phyloP scores from a whole-genome alignment of 2,329 filamentous ascomycete genomes.

The Atkinsonella texensis region DNA sequence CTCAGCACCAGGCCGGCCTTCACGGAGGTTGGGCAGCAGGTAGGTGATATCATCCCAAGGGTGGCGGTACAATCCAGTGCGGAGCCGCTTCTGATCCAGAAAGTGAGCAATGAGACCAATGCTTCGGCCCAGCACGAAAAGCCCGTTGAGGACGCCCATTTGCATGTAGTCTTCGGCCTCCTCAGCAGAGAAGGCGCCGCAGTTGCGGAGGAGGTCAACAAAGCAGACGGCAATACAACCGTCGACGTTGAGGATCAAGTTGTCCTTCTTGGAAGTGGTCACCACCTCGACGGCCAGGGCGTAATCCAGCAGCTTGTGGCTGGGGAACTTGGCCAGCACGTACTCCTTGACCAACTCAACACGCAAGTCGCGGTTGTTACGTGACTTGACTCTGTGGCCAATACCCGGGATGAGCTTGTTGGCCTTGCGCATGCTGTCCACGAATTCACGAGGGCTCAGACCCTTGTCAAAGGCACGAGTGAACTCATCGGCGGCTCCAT shows the following conservation, averaged over 20 bases:
- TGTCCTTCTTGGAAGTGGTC: slow-evolving; percentile 99
- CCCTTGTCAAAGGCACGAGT: slow-evolving; percentile 97
- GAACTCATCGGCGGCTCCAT: slow-evolving; percentile 97
- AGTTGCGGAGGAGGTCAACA: slow-evolving; percentile 94
- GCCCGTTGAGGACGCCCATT: slow-evolving; percentile 99
- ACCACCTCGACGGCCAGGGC: slow-evolving; percentile 95
- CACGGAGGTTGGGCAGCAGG: slow-evolving; percentile 68
- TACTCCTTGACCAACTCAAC: slow-evolving; percentile 99
- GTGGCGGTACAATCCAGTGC: slow-evolving; percentile 96
- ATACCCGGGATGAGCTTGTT: slow-evolving; percentile 99
- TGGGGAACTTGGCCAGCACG: slow-evolving; percentile 93
- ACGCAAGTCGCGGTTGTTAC: slow-evolving; percentile 99
- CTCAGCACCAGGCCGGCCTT: slow-evolving; percentile 61
- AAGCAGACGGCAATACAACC: slow-evolving; percentile 98
- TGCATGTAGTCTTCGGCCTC: slow-evolving; percentile 97
- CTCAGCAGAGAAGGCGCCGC: slow-evolving; percentile 88
- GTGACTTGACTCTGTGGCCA: slow-evolving; percentile 97
- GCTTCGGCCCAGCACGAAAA: slow-evolving; percentile 92
- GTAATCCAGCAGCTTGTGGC: slow-evolving; percentile 96
- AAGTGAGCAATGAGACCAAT: slow-evolving; percentile 99
- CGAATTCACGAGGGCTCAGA: slow-evolving; percentile 95
- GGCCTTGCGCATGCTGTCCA: slow-evolving; percentile 97
- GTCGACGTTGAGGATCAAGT: slow-evolving; percentile 98
- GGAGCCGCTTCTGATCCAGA: slow-evolving; percentile 98
- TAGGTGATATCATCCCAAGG: slow-evolving; percentile 99